Evolutionary conservation across 2,329 filamentous ascomycete species (phyloP).

Genomic region (Lecanicillium sp.): DNA sequence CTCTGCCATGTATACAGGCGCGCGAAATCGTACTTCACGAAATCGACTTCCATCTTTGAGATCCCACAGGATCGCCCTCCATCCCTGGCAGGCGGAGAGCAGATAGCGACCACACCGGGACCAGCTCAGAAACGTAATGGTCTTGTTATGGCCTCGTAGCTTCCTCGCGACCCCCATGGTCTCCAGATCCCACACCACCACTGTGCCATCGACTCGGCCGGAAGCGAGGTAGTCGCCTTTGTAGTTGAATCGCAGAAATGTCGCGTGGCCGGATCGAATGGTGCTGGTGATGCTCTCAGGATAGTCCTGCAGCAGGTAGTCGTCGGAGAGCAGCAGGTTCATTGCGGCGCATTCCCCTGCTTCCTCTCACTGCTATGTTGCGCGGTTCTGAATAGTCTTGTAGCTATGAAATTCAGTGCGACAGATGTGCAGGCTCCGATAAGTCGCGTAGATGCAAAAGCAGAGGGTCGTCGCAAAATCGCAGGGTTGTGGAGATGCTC

Average conservation of each 20-base stretch:
- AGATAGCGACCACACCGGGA: slow-evolving; percentile 86
- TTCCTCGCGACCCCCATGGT: slow-evolving; percentile 96
- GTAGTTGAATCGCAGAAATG: slow-evolving; percentile 79
- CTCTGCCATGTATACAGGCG: slow-evolving; percentile 92
- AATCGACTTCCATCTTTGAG: slow-evolving; percentile 63
- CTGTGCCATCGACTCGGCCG: slow-evolving; percentile 86
- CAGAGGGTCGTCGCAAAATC: slow-evolving; percentile 5
- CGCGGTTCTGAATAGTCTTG: no score
- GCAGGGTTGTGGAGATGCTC: slow-evolving; percentile 1
- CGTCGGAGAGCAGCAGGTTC: slow-evolving; percentile 57
- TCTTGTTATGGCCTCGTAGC: slow-evolving; percentile 84
- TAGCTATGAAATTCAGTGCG: no score
- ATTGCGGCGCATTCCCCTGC: no score
- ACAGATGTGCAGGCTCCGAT: no score
- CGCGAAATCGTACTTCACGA: slow-evolving; percentile 83
- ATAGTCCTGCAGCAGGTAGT: slow-evolving; percentile 69
- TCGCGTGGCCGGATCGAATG: slow-evolving; percentile 65
- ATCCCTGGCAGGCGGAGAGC: slow-evolving; percentile 88
- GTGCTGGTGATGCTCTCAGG: slow-evolving; percentile 85
- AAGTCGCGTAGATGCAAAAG: neutral
- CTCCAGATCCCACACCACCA: slow-evolving; percentile 95
- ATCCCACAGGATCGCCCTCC: slow-evolving; percentile 96
- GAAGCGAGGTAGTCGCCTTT: slow-evolving; percentile 92
- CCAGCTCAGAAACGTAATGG: slow-evolving; percentile 94
- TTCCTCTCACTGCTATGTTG: no score